Evolutionary conservation across 805 yeast species (phyloP), one percentile per base, ranked within the genome.

Genomic region (Wickerhamomyces alni): DNA sequence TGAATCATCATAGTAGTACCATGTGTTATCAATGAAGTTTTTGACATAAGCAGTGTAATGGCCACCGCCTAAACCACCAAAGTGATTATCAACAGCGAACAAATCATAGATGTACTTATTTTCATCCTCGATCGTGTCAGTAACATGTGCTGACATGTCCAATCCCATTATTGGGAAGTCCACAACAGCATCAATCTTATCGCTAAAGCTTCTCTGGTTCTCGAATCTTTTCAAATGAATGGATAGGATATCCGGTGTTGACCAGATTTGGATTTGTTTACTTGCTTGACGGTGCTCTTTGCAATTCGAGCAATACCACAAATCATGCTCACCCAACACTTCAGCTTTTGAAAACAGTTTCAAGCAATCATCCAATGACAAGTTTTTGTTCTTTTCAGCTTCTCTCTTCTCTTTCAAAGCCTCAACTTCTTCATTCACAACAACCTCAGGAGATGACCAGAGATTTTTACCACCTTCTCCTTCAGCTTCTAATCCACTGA

Each of bases 21-120:
- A 93, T 42, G 77, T 69, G 17, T 65, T 65, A 53, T 86, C 94
- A 32, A 77, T 69, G 58, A 77, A 81, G 54, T 89, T 89, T 58
- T 82, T 83, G 1, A 76, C 96, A 53, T 79, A 82, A 0, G 98
- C 85, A 1, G 99, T 93, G 61, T 93, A 91, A 65, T 93, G 98
- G 2, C 99, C 98, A 5, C 98, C 98, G 1, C 98, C 97, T 16
- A 91, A 67, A 1, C 97, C 96, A 37, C 98, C 99, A 58, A 72
- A 88, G 57, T 93, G 99, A 58, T 91, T 93, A 58, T 89, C 98
- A 17, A 93, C 96, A 0, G 93, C 98, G 51, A 86, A 71, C 45
- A 93, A 66, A 57, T 93, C 98, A 60, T 91, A 91, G 1, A 85
- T 56, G n/a, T 61, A 50, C 4, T 59, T 62, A 32, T 48, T 40